These are phyloP conservation scores for Yamadazyma sp. DNA, from an alignment of 805 yeast species.

Conservation along the genomic window DNA sequence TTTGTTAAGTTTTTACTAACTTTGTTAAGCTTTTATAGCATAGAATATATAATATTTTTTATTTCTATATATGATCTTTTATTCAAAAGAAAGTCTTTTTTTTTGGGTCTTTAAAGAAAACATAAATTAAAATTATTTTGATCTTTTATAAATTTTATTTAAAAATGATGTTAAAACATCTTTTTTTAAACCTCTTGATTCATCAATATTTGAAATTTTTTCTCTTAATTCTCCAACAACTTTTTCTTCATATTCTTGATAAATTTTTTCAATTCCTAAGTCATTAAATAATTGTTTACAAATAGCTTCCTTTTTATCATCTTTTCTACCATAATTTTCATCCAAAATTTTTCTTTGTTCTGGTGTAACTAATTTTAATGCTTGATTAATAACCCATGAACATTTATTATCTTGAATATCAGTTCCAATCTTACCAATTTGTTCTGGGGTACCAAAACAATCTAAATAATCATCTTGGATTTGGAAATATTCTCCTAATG, in stretches of 20 bases:
- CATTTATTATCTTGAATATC: constrained; percentile 98
- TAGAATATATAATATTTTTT: too few species aligned
- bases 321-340: constrained; percentile 85
- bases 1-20: too few species aligned
- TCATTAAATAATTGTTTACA: constrained; percentile 75
- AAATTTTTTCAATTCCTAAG: constrained; percentile 66
- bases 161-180: constrained; percentile 84
- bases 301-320: constrained; percentile 59
- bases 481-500: constrained; percentile 98
- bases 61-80: neutral
- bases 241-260: constrained; percentile 79
- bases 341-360: constrained; percentile 84
- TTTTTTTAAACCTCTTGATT: constrained; percentile 87
- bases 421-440: constrained; percentile 97
- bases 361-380: constrained; percentile 70
- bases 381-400: constrained; percentile 95
- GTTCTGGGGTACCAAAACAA: constrained; percentile 95
- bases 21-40: too few species aligned
- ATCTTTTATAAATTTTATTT: constrained; percentile 89
- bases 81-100: too few species aligned
- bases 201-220: constrained; percentile 74
- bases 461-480: constrained; percentile 97
- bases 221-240: constrained; percentile 60
- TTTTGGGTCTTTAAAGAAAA: neutral
- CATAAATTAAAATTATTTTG: constrained; percentile 48